A percentile compares a stretch with the other conserved stretches of the same genome.
Conservation (phyloP, 208 protist genomes). For the Perkinsela sp. region DNA sequence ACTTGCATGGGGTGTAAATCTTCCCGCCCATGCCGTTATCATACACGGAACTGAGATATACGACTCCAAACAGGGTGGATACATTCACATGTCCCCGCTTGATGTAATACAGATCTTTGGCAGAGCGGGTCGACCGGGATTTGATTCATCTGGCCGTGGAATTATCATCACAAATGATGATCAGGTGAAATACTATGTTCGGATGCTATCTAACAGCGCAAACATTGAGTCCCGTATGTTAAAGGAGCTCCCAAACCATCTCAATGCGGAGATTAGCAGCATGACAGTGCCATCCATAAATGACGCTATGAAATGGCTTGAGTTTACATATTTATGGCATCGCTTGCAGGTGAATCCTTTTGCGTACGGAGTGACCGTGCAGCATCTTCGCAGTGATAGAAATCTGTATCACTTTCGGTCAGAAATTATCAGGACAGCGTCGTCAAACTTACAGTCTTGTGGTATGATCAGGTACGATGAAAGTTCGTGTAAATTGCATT, state of each 20-base stretch:
- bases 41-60: slow-evolving; percentile 89
- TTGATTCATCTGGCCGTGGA: slow-evolving; percentile 81
- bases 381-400: slow-evolving; percentile 64
- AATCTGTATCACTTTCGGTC: slow-evolving; percentile 46
- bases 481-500: slow-evolving; percentile 70
- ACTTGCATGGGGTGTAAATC: slow-evolving; percentile 97
- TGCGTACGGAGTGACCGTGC: slow-evolving; percentile 73
- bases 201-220: slow-evolving; percentile 63
- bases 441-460: slow-evolving; percentile 63
- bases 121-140: slow-evolving; percentile 92
- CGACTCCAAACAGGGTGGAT: slow-evolving; percentile 69
- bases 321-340: slow-evolving; percentile 92
- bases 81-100: slow-evolving; percentile 85
- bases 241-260: slow-evolving; percentile 73
- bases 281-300: slow-evolving; percentile 82
- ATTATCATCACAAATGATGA: slow-evolving; percentile 91
- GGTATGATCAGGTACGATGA: slow-evolving; percentile 86
- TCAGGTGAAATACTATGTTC: slow-evolving; percentile 77
- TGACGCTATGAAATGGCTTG: slow-evolving; percentile 79
- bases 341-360: slow-evolving; percentile 83
- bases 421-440: slow-evolving; percentile 80
- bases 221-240: slow-evolving; percentile 88
- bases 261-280: slow-evolving; percentile 90
- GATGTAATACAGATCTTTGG: slow-evolving; percentile 98
- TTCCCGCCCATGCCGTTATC: slow-evolving; percentile 93